Evolutionary conservation across 2,329 filamentous ascomycete genomes (phyloP), one percentile per base, ranked within the genome.

Genomic region (Cercospora beticola): DNA sequence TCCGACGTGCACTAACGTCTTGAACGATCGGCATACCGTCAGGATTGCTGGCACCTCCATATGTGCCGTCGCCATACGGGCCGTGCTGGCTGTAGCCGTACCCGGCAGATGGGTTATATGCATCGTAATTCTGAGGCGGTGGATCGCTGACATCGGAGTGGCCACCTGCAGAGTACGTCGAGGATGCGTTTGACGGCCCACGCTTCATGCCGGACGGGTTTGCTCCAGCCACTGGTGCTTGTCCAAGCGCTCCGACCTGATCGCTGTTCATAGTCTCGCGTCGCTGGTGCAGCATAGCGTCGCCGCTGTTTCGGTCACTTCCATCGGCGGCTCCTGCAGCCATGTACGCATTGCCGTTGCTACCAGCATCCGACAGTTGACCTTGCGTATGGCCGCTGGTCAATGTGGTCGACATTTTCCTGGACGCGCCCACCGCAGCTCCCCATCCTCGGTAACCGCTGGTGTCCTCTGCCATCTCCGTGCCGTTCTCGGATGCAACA

Each of bases 171-270:
- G 94, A 97, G 82, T 98, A 99, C 1, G 92, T 94, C 0, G 95
- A 98, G 0, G 95, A 99, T 5, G 95, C 95, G 77, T 98, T 98
- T 5, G 94, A 98, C 1, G 93, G 90, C 1, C 95, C 95, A 64
- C 95, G 91, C 73, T 91, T 92, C 40, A 98, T 91, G 73, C 92
- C 92, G 12, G 67, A 56, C 26, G 71, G 68, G 28, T 89, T 86
- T 23, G 87, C 85, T 90, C 82, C 84, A 18, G 90, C 86, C 14
- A 87, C 85, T 12, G 92, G 91, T 56, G 79, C 86, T 31, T 81
- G 82, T 3, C 92, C 93, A 81, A 97, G 90, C 52, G 90, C 57
- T 92, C 92, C 69, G 33, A 71, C 66, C 52, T 64, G 62, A 78
- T 97, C 93, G 62, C 90, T 90, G 74, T 94, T 92, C 78, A 84